Base-by-base conservation (phyloP, 2,329 filamentous ascomycete genomes). In the Cylindrodendrum hubeiense region DNA sequence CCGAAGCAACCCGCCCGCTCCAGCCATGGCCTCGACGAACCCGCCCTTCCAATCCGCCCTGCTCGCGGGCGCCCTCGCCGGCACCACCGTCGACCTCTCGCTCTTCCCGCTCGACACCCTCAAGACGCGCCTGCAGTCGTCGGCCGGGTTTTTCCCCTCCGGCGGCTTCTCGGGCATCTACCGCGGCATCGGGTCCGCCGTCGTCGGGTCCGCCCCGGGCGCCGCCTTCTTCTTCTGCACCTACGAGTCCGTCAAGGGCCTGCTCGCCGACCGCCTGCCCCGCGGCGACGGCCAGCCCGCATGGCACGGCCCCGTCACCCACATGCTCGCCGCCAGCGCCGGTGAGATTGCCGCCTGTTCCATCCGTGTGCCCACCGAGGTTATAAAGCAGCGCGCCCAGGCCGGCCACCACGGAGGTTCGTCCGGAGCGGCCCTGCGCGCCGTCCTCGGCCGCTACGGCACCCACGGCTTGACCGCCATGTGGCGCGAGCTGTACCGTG, bases 91-190 rank as follows among this genome's bases (percentile, higher is more conserved):
- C 80, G 96, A 99, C 87, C 91, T 97, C 76, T 94, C 94, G 60
- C 93, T 99, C 77, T 99, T 93, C 85, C 96, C 96, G 1, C 94
- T 99, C 85, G 97, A 99, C 87, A 99, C 96, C 0, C 91, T 99
- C 78, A 99, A 99, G 84, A 99, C 97, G 46, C 94, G 96, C 17
- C 93, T 99, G 7, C 96, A 99, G 83, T 94, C 94, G 68, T 88
- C 88, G 51, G 79, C 86, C 61, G 90, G 91, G 79, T 94, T 97
- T 84, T 89, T 93, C 76, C 86, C 92, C 60, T 90, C 91, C 3
- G 95, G 96, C 77, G 95, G 95, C 76, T 95, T 98, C 86, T 87
- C 87, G 53, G 95, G 95, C 67, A 93, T 98, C 74, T 99, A 99
- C 84, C 91, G 93, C 49, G 96, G 96, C 77, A 90, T 99, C 17